Conservation (phyloP, 2,329 filamentous ascomycete species). For the Talaromyces sp. region DNA sequence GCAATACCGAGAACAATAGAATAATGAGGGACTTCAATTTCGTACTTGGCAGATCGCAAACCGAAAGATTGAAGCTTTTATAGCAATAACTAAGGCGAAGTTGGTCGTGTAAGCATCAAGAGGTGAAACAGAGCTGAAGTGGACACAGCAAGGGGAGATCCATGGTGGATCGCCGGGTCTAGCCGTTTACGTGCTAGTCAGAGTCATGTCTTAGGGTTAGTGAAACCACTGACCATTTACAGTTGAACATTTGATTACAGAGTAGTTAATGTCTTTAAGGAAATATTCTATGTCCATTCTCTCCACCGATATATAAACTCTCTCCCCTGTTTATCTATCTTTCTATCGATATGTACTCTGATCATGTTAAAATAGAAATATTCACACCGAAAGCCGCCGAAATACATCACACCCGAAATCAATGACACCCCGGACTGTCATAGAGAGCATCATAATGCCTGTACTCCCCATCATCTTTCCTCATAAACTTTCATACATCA, state of each 20-base stretch:
- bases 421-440: neutral
- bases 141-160: neutral
- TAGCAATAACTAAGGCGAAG: neutral
- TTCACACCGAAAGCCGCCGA: neutral
- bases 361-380: neutral
- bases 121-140: slow-evolving; percentile 5
- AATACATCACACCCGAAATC: neutral
- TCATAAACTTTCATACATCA: neutral
- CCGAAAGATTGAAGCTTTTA: neutral
- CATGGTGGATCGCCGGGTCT: neutral
- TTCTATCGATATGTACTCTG: neutral
- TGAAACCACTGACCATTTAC: neutral
- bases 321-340: neutral
- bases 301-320: neutral
- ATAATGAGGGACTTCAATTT: neutral
- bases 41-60: neutral
- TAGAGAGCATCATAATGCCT: neutral
- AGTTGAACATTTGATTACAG: neutral
- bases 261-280: too few relatives aligned
- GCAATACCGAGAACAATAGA: neutral
- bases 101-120: too few relatives aligned
- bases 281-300: neutral
- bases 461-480: neutral
- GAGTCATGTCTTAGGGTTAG: slow-evolving; percentile 1
- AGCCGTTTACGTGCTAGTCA: neutral